Conservation (phyloP, 345 rosid species). For the Rhodomyrtus tomentosa region DNA sequence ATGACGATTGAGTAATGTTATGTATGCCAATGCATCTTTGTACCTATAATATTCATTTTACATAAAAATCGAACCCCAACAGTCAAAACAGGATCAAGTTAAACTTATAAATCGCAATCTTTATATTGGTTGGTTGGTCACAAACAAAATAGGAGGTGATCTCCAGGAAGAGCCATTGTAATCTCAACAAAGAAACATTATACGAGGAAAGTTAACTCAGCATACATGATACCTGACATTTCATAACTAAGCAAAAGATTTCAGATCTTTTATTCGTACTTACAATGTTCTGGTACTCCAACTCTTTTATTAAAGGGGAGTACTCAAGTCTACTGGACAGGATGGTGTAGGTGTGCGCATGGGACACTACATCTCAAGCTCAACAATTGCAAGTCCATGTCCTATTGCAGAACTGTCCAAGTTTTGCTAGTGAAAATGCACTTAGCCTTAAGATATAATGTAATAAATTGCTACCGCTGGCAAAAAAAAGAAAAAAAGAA, state of each 20-base stretch:
- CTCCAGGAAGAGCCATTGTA: not conserved
- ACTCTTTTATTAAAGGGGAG: not conserved
- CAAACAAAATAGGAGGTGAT: not conserved
- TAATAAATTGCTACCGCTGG: not conserved
- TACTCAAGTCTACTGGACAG: not conserved
- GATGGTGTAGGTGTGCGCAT: not conserved
- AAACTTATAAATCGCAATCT: not conserved
- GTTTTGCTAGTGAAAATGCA: not conserved
- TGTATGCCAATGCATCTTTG: not conserved
- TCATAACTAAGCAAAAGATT: not conserved
- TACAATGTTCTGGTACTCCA: not conserved
- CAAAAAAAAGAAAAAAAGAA: not conserved
- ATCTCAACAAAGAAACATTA: not conserved
- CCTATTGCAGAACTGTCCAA: not conserved
- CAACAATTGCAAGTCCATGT: not conserved
- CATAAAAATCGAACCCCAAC: not conserved
- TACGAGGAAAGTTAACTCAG: not conserved
- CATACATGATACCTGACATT: not conserved
- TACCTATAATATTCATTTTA: not conserved
- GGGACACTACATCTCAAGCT: not conserved
- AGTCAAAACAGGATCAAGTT: not conserved
- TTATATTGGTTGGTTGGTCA: not conserved
- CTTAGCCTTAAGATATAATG: not conserved
- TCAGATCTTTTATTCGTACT: not conserved
- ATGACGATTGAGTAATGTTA: not conserved